Conservation (phyloP, 2,329 filamentous ascomycete species). For the Exophiala mesophila region DNA sequence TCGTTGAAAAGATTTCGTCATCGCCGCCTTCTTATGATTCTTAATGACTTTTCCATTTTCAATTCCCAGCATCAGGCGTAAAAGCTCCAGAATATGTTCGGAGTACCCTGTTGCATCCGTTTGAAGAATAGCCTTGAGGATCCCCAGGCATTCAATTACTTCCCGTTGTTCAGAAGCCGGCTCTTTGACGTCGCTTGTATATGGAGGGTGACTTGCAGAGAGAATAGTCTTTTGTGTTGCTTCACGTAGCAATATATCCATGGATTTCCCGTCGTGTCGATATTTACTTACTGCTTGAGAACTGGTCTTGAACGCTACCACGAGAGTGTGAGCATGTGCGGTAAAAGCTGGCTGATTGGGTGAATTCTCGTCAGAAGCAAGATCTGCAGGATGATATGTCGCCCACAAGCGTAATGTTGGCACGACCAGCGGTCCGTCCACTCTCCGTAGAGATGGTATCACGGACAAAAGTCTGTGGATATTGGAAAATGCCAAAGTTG, state of each 20-base stretch:
- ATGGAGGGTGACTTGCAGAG: conserved; percentile 21
- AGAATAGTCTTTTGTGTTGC: conserved; percentile 17
- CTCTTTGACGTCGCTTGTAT: conserved; percentile 25
- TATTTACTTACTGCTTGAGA: conserved; percentile 10
- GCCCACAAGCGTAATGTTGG: conserved; percentile 18
- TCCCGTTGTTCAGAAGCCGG: conserved; percentile 24
- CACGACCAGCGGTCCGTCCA: conserved; percentile 24
- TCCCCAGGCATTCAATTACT: conserved; percentile 13
- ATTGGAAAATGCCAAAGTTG: conserved; percentile 16
- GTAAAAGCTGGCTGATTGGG: conserved; percentile 26
- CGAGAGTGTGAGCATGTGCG: conserved; percentile 18
- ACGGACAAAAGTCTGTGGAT: conserved; percentile 12
- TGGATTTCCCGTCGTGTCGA: conserved; percentile 4
- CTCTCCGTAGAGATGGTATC: conserved; percentile 3
- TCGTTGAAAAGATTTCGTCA: conserved; percentile 29
- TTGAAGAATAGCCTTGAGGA: conserved; percentile 27
- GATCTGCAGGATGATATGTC: conserved; percentile 10
- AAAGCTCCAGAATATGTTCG: conserved; percentile 68
- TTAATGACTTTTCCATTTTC: conserved; percentile 9
- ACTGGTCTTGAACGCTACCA: conserved; percentile 18
- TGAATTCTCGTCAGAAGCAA: conserved; percentile 11
- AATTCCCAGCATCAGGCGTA: conserved; percentile 59
- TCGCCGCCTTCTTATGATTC: conserved; percentile 10
- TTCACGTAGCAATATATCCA: conserved; percentile 9
- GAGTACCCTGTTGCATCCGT: conserved; percentile 62